Conservation (phyloP, 2,329 filamentous ascomycete genomes). For the Epichloe bromicola region DNA sequence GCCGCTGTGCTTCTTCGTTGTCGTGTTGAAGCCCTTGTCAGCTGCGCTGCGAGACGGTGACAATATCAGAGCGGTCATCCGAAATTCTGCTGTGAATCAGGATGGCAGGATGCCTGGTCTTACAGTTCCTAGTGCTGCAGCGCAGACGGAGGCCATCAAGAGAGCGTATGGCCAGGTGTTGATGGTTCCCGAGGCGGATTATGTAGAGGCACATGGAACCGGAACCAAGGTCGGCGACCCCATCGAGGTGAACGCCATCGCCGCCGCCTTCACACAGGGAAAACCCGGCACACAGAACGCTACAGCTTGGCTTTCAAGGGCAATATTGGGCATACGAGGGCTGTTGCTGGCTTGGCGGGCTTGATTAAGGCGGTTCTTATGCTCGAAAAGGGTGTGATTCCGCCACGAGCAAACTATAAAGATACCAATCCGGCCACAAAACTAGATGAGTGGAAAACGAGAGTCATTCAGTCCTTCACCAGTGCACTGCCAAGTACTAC, state of each 20-base stretch:
- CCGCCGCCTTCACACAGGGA: slow-evolving; percentile 6
- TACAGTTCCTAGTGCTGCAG: slow-evolving; percentile 19
- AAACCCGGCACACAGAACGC: slow-evolving; percentile 20
- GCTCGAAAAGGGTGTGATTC: slow-evolving; percentile 16
- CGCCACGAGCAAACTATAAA: slow-evolving; percentile 13
- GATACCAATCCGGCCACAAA: too few relatives aligned
- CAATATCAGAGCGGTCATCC: slow-evolving; percentile 23
- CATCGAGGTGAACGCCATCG: slow-evolving; percentile 31
- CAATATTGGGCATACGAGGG: slow-evolving; percentile 13
- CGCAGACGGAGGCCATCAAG: slow-evolving; percentile 23
- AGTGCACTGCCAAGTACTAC: too few relatives aligned
- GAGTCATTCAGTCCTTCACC: too few relatives aligned
- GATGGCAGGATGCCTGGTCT: slow-evolving; percentile 31
- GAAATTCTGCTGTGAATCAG: slow-evolving; percentile 21
- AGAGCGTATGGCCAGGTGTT: slow-evolving; percentile 17
- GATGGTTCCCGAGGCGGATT: slow-evolving; percentile 17
- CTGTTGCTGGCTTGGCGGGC: slow-evolving; percentile 15
- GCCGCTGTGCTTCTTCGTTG: slow-evolving; percentile 8
- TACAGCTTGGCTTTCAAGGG: slow-evolving; percentile 18
- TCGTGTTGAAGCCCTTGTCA: slow-evolving; percentile 29
- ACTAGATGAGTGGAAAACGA: too few relatives aligned
- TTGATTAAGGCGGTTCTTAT: slow-evolving; percentile 17
- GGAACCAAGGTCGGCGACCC: slow-evolving; percentile 35
- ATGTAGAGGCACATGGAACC: slow-evolving; percentile 33
- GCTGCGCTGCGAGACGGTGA: slow-evolving; percentile 28